A percentile compares a stretch with the other conserved stretches of the same genome.
These are phyloP conservation scores for Aegilops bicornis DNA, from an alignment of 176 grass and related monocot species.

Conservation along the genomic window DNA sequence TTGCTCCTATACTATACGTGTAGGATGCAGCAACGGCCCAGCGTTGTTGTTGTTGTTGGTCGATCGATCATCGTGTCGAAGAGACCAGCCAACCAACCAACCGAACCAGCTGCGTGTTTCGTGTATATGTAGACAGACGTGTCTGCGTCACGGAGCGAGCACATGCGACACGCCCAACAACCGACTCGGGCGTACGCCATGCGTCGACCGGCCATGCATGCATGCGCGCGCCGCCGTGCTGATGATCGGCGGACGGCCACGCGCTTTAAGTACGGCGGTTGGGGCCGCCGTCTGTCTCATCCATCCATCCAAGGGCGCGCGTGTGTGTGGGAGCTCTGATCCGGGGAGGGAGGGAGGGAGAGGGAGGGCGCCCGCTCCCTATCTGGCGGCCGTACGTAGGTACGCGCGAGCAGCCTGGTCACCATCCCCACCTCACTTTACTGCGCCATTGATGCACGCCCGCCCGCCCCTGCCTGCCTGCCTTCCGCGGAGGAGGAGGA, in stretches of 20 bases:
- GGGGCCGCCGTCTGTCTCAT: not conserved
- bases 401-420: not conserved
- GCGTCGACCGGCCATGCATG: not conserved
- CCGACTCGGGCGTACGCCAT: not conserved
- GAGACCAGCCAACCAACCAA: not conserved
- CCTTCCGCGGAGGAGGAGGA: not conserved
- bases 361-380: not conserved
- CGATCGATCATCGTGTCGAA: not conserved
- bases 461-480: not conserved
- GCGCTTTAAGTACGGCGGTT: constrained; percentile 35
- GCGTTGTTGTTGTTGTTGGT: not conserved
- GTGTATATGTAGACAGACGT: not conserved
- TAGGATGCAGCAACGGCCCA: not conserved
- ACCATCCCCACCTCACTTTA: constrained; percentile 24
- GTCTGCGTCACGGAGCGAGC: not conserved
- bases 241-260: not conserved
- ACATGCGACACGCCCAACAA: not conserved
- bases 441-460: constrained; percentile 45
- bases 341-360: not conserved
- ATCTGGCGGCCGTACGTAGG: not conserved
- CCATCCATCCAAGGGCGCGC: not conserved
- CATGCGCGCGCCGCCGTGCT: constrained; percentile 1
- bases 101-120: not conserved
- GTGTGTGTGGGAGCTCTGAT: not conserved
- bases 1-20: not conserved